These are phyloP conservation scores for Infundibulicybe gibba DNA, from an alignment of 768 basidiomycete genomes.

Conservation along the genomic window DNA sequence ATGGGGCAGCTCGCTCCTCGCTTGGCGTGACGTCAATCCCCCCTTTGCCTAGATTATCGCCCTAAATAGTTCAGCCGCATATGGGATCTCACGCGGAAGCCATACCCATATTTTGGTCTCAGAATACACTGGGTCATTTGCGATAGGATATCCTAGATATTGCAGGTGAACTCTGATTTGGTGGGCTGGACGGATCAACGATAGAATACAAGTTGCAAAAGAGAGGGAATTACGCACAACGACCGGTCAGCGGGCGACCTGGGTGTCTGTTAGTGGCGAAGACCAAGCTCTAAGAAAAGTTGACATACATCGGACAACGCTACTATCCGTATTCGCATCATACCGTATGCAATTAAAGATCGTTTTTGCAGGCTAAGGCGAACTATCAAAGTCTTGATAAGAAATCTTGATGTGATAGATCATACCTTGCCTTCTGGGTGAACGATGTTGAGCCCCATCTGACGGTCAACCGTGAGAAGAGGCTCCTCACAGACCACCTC, in stretches of 20 bases:
- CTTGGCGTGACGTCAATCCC: constrained; percentile 78
- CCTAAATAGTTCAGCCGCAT: constrained; percentile 36
- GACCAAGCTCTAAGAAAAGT: constrained; percentile 5
- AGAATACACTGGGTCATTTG: constrained; percentile 94
- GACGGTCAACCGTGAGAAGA: constrained; percentile 87
- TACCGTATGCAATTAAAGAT: constrained; percentile 83
- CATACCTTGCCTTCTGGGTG: constrained; percentile 91
- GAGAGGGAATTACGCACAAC: constrained; percentile 56
- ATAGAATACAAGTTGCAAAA: constrained; percentile 1
- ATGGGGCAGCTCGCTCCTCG: constrained; percentile 62
- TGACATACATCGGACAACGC: constrained; percentile 76
- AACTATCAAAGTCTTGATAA: background rate
- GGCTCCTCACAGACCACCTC: constrained; percentile 85
- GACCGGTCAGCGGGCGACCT: constrained; percentile 89
- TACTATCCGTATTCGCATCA: constrained; percentile 75
- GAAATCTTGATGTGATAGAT: background rate
- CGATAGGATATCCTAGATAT: constrained; percentile 89
- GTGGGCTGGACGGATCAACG: constrained; percentile 76
- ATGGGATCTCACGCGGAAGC: constrained; percentile 10
- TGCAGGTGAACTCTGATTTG: constrained; percentile 97
- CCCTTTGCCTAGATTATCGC: constrained; percentile 67
- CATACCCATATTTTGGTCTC: constrained; percentile 73
- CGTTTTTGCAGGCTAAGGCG: constrained; percentile 75
- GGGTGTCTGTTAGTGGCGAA: constrained; percentile 6
- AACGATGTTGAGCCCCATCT: constrained; percentile 95